phyloP scores from a whole-genome alignment of 2,329 filamentous ascomycete genomes.

The Basipetospora chlamydospora region DNA sequence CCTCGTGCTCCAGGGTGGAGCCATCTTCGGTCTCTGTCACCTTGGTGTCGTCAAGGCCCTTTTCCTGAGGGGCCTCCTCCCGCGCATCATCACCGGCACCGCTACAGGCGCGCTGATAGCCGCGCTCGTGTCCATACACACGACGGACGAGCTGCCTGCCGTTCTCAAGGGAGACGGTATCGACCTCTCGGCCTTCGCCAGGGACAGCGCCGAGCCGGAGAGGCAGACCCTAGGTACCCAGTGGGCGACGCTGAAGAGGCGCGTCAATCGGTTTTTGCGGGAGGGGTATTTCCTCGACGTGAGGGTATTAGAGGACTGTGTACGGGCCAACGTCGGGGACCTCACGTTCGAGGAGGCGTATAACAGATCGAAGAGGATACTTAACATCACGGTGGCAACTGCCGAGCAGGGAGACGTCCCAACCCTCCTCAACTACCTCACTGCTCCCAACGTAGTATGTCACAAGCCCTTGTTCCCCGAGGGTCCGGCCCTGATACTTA shows the following conservation, averaged over 20 bases:
- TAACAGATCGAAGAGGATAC: slow-evolving; percentile 64
- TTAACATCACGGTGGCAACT: slow-evolving; percentile 85
- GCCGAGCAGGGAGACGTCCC: slow-evolving; percentile 62
- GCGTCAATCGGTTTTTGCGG: slow-evolving; percentile 51
- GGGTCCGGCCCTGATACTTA: too few species aligned
- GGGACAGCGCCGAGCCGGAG: slow-evolving; percentile 16
- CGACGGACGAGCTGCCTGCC: slow-evolving; percentile 65
- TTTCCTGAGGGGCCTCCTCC: slow-evolving; percentile 64
- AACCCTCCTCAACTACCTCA: slow-evolving; percentile 80
- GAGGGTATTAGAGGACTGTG: slow-evolving; percentile 66
- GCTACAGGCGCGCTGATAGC: slow-evolving; percentile 84
- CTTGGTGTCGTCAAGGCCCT: slow-evolving; percentile 81
- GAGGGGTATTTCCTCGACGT: slow-evolving; percentile 79
- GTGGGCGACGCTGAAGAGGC: slow-evolving; percentile 48
- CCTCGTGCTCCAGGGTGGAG: slow-evolving; percentile 75
- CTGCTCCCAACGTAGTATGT: slow-evolving; percentile 80
- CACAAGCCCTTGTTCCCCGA: background rate
- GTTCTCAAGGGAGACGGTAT: slow-evolving; percentile 70
- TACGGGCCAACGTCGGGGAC: slow-evolving; percentile 73
- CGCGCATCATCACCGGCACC: slow-evolving; percentile 81
- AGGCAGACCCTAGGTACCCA: slow-evolving; percentile 24
- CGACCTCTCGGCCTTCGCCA: slow-evolving; percentile 64
- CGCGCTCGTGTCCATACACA: slow-evolving; percentile 74
- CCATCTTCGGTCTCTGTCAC: slow-evolving; percentile 84
- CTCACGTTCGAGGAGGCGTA: slow-evolving; percentile 91